These are phyloP conservation scores for Casuarina cunninghamiana DNA, from an alignment of 306 rosid species.

Conservation along the genomic window DNA sequence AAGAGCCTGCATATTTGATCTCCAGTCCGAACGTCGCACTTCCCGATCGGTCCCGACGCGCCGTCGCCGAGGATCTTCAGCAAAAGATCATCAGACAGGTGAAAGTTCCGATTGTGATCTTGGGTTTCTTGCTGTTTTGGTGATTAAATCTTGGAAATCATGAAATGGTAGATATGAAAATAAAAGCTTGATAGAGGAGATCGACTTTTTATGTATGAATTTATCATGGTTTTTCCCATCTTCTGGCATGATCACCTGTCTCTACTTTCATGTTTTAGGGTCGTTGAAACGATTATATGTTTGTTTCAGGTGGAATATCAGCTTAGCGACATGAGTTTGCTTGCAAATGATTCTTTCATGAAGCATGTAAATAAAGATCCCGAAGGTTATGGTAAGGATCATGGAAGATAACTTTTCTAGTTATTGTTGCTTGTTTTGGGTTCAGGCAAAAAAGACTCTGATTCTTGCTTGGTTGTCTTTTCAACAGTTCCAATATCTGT, in stretches of 20 bases:
- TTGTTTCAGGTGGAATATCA: slow-evolving; percentile 78
- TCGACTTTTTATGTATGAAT: neutral
- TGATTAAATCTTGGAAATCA: neutral
- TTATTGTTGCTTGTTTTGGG: neutral
- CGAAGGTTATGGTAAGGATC: slow-evolving; percentile 80
- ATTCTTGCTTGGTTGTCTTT: slow-evolving; percentile 20
- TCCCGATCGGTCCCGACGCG: slow-evolving; percentile 53
- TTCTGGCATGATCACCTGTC: neutral
- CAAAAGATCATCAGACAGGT: slow-evolving; percentile 90
- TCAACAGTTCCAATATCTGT: slow-evolving; percentile 67
- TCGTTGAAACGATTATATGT: neutral
- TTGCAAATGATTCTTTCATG: slow-evolving; percentile 82
- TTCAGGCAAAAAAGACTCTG: neutral
- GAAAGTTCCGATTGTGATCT: neutral
- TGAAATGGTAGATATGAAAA: neutral
- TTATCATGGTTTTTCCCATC: neutral
- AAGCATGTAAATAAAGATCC: slow-evolving; percentile 86
- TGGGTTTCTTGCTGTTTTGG: neutral
- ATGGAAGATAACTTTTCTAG: neutral
- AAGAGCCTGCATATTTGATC: slow-evolving; percentile 61
- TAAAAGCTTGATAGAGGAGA: neutral
- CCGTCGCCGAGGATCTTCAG: slow-evolving; percentile 65
- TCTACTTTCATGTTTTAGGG: neutral
- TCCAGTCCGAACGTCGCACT: slow-evolving; percentile 34
- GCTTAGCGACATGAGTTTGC: slow-evolving; percentile 82